Evolutionary conservation across 306 rosid species (phyloP), one percentile per base, ranked within the genome.

Genomic region (Castanea crenata): DNA sequence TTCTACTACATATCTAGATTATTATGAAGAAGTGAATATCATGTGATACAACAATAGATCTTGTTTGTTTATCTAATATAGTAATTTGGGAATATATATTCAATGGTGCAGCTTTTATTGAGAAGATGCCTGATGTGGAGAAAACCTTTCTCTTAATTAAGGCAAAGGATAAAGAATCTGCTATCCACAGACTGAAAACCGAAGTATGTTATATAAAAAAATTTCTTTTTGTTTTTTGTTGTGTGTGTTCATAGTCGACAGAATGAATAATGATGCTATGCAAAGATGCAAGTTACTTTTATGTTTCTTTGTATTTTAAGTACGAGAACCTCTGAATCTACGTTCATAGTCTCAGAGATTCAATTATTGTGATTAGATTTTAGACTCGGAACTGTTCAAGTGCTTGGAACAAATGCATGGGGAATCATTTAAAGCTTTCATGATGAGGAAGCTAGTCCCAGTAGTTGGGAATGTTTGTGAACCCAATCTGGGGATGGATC

Each of bases 61-160:
- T 54, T 16, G n/a, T 13, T 54, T 15, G 3, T 14, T 54, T 54
- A 3, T 16, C 57, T 54, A 15, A 54, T 6, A 13, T 54, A 54
- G 18, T 7, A 2, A 31, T 41, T 41, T 10, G 10, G 9, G 18
- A 1, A 34, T 41, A 5, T 18, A 29, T 69, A 9, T 25, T 11
- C 14, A 8, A 41, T 59, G 6, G 16, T 41, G 12, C 80, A 89
- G 92, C 85, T 67, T 79, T 87, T 35, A 62, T 89, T 25, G 92
- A 89, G 87, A 87, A 89, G 85, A 81, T 89, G 5, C 89, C 90
- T 13, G 89, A 87, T 67, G 85, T 83, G 79, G 89, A 83, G 5
- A 87, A 83, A 74, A 85, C 87, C 19, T 89, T 38, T 79, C 84
- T 89, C 38, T 77, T 89, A 87, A 87, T 89, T 69, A 85, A 85